These are phyloP conservation scores for Globisporangium solare DNA, from an alignment of 352 stramenopile genomes.

Conservation along the genomic window DNA sequence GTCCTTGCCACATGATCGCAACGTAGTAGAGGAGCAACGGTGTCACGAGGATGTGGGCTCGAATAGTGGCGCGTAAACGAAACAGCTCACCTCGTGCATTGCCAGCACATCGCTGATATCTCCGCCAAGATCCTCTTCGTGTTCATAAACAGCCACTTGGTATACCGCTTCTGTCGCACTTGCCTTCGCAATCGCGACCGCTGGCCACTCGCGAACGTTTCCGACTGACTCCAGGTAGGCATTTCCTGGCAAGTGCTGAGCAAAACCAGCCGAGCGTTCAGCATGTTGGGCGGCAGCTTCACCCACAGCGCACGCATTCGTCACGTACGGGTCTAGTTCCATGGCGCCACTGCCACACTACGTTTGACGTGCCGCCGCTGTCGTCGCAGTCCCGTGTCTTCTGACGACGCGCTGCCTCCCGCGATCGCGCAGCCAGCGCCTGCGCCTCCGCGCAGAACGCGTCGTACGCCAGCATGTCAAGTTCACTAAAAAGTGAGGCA, in stretches of 20 bases:
- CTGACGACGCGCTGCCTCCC: constrained; percentile 17
- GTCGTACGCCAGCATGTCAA: constrained; percentile 33
- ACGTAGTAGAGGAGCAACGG: neutral
- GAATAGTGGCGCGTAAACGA: neutral
- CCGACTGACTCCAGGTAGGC: constrained; percentile 59
- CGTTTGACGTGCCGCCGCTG: constrained; percentile 1
- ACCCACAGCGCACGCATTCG: neutral
- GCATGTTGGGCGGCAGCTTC: neutral
- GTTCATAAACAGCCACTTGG: neutral
- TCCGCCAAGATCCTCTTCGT: neutral
- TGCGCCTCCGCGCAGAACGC: constrained; percentile 45
- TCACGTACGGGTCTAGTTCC: constrained; percentile 39
- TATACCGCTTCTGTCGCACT: constrained; percentile 1
- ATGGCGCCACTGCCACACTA: constrained; percentile 57
- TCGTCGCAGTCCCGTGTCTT: constrained; percentile 1
- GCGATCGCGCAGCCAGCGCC: constrained; percentile 34
- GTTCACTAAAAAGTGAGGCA: neutral
- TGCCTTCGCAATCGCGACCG: constrained; percentile 1
- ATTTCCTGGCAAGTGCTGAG: constrained; percentile 55
- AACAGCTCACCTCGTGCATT: constrained; percentile 9
- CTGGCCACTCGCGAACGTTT: constrained; percentile 20
- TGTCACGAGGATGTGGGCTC: too few relatives aligned
- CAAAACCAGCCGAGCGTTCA: neutral
- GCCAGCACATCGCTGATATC: constrained; percentile 11
- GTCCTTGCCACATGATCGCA: constrained; percentile 1